Conservation (phyloP, 148 eudicot genomes). For the Linanthus parryae region DNA sequence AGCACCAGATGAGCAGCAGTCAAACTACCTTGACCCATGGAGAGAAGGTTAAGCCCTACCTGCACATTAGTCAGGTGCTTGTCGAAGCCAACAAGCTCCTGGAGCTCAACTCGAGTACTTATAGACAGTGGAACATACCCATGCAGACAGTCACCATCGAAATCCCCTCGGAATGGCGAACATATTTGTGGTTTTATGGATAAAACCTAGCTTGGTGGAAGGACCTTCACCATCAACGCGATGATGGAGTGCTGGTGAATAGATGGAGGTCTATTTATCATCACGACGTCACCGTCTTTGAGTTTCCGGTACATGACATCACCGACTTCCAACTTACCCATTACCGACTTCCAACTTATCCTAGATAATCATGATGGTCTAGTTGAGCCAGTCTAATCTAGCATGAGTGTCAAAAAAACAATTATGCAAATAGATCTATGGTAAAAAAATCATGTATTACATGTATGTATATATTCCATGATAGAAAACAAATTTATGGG, state of each 20-base stretch:
- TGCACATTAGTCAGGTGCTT: constrained; percentile 67
- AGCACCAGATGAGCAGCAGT: constrained; percentile 73
- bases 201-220: constrained; percentile 65
- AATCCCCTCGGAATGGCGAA: constrained; percentile 86
- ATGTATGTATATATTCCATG: no score
- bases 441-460: no score
- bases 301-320: constrained; percentile 63
- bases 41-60: constrained; percentile 62
- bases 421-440: no score
- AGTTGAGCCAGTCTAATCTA: no score
- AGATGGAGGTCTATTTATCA: constrained; percentile 92
- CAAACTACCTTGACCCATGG: constrained; percentile 79
- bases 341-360: no score
- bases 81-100: constrained; percentile 72
- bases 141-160: constrained; percentile 94
- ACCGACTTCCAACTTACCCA: constrained; percentile 54
- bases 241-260: constrained; percentile 87
- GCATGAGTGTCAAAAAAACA: no score
- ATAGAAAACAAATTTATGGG: no score
- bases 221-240: constrained; percentile 64
- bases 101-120: constrained; percentile 70
- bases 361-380: no score
- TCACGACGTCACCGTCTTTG: constrained; percentile 69
- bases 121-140: constrained; percentile 85
- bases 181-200: constrained; percentile 79